These are phyloP conservation scores for Allium sativum DNA, from an alignment of 106 monocot genomes.

Conservation along the genomic window DNA sequence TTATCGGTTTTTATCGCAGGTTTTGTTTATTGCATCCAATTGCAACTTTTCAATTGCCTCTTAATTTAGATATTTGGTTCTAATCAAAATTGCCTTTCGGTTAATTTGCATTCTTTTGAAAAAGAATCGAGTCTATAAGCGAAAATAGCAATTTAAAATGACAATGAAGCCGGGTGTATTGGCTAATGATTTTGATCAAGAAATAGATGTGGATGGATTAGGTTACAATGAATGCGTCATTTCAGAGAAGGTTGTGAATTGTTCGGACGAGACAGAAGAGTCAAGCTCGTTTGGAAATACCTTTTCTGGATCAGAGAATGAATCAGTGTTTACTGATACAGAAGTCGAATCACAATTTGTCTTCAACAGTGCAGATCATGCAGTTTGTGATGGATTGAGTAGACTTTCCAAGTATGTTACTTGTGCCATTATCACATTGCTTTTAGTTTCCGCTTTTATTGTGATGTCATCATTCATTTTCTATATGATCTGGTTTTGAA, in stretches of 20 bases:
- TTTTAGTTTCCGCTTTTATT: not conserved
- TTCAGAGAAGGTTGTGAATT: not conserved
- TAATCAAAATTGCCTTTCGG: too few species aligned
- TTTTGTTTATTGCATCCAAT: too few species aligned
- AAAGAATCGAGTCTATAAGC: too few species aligned
- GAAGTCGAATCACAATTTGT: slow-evolving; percentile 17
- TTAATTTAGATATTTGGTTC: too few species aligned
- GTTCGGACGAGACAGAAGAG: slow-evolving; percentile 7
- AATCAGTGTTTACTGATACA: slow-evolving; percentile 1
- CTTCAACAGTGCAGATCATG: slow-evolving; percentile 1
- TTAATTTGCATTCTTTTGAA: too few species aligned
- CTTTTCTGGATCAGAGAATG: slow-evolving; percentile 16
- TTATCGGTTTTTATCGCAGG: too few species aligned
- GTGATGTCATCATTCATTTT: too few species aligned
- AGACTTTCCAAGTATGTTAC: slow-evolving; percentile 17
- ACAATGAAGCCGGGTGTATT: too few species aligned
- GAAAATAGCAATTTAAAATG: too few species aligned
- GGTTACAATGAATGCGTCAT: not conserved
- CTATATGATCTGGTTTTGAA: too few species aligned
- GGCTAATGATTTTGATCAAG: not conserved
- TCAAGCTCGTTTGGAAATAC: slow-evolving; percentile 22
- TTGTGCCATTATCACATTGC: not conserved
- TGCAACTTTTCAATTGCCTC: too few species aligned
- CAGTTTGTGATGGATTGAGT: not conserved
- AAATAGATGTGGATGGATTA: slow-evolving; percentile 15